Conservation (phyloP, 2,329 filamentous ascomycete species). For the Cladosporium velox region DNA sequence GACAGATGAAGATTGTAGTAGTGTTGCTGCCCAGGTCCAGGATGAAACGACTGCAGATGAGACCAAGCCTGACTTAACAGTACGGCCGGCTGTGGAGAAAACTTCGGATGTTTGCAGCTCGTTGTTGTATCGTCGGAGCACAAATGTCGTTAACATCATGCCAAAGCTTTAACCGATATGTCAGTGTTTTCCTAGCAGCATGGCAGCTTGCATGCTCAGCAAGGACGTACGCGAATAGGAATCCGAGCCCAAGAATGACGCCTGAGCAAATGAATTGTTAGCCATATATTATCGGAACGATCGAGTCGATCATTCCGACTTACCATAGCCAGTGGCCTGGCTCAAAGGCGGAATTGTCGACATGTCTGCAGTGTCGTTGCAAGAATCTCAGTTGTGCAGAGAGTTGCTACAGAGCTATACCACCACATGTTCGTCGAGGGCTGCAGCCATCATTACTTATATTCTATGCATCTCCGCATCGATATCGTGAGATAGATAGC, state of each 20-base stretch:
- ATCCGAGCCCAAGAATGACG: constrained; percentile 72
- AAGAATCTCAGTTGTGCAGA: not conserved
- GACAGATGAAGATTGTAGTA: constrained; percentile 70
- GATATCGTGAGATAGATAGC: not conserved
- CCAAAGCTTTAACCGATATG: constrained; percentile 58
- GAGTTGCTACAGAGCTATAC: not conserved
- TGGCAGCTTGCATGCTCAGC: no score
- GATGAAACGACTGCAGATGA: constrained; percentile 87
- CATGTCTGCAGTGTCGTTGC: constrained; percentile 12
- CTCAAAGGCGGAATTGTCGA: constrained; percentile 41
- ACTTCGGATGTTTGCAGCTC: constrained; percentile 89
- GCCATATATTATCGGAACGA: not conserved
- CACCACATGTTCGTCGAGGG: not conserved
- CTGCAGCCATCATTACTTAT: constrained; percentile 10
- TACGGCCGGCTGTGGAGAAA: constrained; percentile 85
- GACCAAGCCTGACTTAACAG: constrained; percentile 85
- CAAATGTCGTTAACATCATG: constrained; percentile 73
- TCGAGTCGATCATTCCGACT: not conserved
- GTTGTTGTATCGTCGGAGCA: constrained; percentile 69
- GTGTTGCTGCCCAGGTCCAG: constrained; percentile 79
- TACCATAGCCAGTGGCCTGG: constrained; percentile 72
- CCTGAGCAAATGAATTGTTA: not conserved
- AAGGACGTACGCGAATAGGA: constrained; percentile 68
- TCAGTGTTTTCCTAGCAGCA: no score
- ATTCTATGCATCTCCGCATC: not conserved